phyloP scores from a whole-genome alignment of 2,329 filamentous ascomycete species.

The Golovinomyces cichoracearum region DNA sequence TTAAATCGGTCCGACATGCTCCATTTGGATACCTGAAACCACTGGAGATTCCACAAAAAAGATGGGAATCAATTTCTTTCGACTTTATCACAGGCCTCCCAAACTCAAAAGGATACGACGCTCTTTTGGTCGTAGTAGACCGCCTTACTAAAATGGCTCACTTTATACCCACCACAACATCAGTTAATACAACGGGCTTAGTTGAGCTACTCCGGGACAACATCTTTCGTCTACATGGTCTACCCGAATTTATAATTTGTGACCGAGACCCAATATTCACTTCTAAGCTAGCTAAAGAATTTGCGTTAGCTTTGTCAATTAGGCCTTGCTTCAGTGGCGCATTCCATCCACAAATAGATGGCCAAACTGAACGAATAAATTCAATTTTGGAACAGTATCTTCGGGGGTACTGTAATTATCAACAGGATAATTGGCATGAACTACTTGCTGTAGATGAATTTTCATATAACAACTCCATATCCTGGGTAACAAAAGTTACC shows the following conservation, averaged over 20 bases:
- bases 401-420: conserved; percentile 2
- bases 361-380: conserved; percentile 2
- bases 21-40: not conserved
- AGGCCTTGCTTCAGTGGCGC: not conserved
- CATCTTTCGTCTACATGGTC: not conserved
- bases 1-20: not conserved
- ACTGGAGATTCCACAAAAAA: not conserved
- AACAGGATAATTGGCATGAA: conserved; percentile 3
- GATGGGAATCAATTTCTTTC: not conserved
- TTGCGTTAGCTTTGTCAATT: not conserved
- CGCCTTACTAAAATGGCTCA: not conserved
- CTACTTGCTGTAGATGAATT: conserved; percentile 2
- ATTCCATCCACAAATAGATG: conserved; percentile 3
- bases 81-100: not conserved
- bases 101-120: not conserved
- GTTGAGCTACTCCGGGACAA: not conserved
- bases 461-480: conserved; percentile 1
- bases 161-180: not conserved
- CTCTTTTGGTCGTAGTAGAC: not conserved
- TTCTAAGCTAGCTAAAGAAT: not conserved
- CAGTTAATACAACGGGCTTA: not conserved
- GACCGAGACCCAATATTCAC: not conserved
- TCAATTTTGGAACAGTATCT: conserved; percentile 3
- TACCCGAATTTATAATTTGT: not conserved
- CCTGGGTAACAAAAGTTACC: not conserved